Base-by-base conservation (phyloP, 352 stramenopile genomes). In the Globisporangium emineosum region DNA sequence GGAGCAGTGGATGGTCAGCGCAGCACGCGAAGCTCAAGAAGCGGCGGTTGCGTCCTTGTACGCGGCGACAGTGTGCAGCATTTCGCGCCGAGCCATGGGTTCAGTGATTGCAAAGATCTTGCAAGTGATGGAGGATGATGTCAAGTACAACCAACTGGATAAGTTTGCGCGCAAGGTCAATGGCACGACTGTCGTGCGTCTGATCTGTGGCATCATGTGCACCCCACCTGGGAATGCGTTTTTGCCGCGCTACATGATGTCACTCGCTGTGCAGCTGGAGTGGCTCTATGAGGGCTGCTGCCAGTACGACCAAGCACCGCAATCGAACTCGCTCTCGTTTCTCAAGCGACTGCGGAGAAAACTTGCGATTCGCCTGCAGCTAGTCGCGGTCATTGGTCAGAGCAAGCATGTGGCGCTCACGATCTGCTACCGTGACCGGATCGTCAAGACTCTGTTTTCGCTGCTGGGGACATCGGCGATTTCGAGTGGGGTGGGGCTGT, bases 231-330 rank as follows among this genome's bases (percentile, higher is more conserved):
- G 82, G 9, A 79, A 80, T 5, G 78, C 84, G 3, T 93, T 94
- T 66, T 64, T 96, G 53, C 85, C 83, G 15, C 79, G 83, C n/a
- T 94, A 92, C 75, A 90, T 96, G 76, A 92, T 92, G 79, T 96
- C 87, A 7, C 60, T 96, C n/a, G 83, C 82, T 9, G 64, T 69
- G 40, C 87, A 96, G 60, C 60, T 94, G 9, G 87, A 94, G 64
- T 88, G 66, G 70, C 67, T 96, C 0, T 88, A 85, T 32, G 79
- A 91, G 30, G 81, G 74, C 5, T 90, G 81, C 64, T 71, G 62
- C 5, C 66, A 81, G 10, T 86, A 79, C 56, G 82, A 91, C 54
- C 67, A 74, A 21, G 61, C 72, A 13, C 57, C n/a, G 15, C 30
- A 65, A 42, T 17, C 6, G 21, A 50, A 32, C 43, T 65, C 54